Evolutionary conservation across 2,329 filamentous ascomycete genomes (phyloP).

Genomic region (Hypoxylon sp.): DNA sequence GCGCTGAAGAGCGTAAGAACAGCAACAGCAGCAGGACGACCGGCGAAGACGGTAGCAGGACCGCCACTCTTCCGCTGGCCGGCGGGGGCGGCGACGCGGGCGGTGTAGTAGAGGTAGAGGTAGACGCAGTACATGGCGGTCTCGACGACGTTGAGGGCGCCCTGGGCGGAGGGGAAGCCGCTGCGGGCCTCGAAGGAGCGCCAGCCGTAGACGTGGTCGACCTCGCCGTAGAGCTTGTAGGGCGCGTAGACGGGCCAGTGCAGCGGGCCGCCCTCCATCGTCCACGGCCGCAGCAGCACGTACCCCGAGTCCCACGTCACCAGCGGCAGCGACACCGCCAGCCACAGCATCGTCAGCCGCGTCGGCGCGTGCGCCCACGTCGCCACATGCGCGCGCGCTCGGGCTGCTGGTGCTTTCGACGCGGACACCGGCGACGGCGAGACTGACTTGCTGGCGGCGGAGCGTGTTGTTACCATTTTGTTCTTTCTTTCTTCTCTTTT

Average conservation of each 20-base stretch:
- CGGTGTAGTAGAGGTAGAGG: conserved; percentile 51
- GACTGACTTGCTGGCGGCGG: conserved; percentile 35
- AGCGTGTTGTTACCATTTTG: conserved; percentile 46
- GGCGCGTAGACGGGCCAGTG: conserved; percentile 78
- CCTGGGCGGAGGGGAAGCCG: conserved; percentile 83
- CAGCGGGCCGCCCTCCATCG: conserved; percentile 78
- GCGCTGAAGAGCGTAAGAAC: conserved; percentile 60
- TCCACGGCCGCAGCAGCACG: conserved; percentile 79
- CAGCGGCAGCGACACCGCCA: conserved; percentile 76
- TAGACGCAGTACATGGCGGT: conserved; percentile 68
- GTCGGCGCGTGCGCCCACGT: conserved; percentile 58
- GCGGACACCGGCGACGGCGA: neutral
- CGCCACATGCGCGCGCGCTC: conserved; percentile 5
- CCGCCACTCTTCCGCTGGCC: too few relatives aligned
- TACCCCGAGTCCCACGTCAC: conserved; percentile 85
- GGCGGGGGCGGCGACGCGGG: conserved; percentile 19
- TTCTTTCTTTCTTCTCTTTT: neutral
- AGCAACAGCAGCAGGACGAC: conserved; percentile 54
- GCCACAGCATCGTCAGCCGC: conserved; percentile 68
- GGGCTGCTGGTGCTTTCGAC: neutral
- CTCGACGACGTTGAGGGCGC: conserved; percentile 73
- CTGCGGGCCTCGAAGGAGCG: conserved; percentile 71
- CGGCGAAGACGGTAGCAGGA: conserved; percentile 47
- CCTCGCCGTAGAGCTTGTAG: conserved; percentile 79
- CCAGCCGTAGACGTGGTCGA: conserved; percentile 85